Base-by-base conservation (phyloP, 768 basidiomycete genomes). In the Trametes cubensis region DNA sequence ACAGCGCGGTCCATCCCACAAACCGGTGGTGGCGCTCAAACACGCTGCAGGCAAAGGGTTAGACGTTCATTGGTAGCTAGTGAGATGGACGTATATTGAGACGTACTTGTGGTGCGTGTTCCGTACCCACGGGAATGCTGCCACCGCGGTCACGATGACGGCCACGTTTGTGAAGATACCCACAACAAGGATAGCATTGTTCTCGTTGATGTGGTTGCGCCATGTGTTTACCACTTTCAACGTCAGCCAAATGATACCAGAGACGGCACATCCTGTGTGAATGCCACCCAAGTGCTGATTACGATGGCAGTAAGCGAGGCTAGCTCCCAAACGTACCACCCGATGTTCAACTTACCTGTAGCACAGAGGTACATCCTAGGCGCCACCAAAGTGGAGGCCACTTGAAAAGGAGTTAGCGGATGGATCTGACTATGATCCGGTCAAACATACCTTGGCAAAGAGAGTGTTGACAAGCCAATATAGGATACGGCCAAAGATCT, bases 11-110 rank as follows among this genome's bases (percentile, higher is more conserved):
- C 89, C 90, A 92, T 44, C 90, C 90, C 58, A 88, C 78, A 74
- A 92, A 91, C 11, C 90, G 84, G 71, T 92, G 90, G 64, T 89
- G 85, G 54, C 89, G 83, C 72, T 92, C 90, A 66, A 92, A 92
- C 20, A 90, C 82, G 70, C 88, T 91, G 62, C 39, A 40, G 60
- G 10, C 51, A 11, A 47, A 20, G 46, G 65, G 23, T 58, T 46
- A 55, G 55, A 11, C 49, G 28, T 34, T 39, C 28, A 62, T 20
- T 56, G 49, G 14, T 25, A 47, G 13, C 11, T 8, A 20, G 40
- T 20, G 20, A 41, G 18, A 41, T 17, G 41, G 15, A 23, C 48
- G 73, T 83, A 68, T 71, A 7, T 11, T 2, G 5, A 10, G 34
- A 34, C 34, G 34, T 34, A 90, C 89, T 91, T 91, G 79, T 92